Evolutionary conservation across 1,139 yeast genomes (phyloP), one percentile per base, ranked within the genome.

Genomic region (Magnusiomyces suaveolens): DNA sequence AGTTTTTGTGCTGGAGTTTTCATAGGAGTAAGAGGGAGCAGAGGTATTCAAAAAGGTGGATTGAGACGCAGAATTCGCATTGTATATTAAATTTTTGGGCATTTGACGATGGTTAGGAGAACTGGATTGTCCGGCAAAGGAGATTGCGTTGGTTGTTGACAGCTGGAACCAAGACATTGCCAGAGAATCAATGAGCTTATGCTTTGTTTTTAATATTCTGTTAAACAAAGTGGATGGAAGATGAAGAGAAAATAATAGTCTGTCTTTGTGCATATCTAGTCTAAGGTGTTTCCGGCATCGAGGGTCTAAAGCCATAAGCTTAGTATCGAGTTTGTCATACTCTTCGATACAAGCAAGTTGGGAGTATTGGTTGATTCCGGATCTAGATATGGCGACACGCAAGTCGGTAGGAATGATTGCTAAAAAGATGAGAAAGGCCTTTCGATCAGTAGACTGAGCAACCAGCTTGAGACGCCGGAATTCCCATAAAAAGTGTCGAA

Each of bases 101-200:
- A 36, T 3, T n/a, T 36, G 16, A 18, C 18, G 18, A 3, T 36
- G 41, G 41, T 36, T 10, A 18, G 18, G 18, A 3, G 18, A 36
- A 3, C 18, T 8, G 8, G 10, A 10, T 14, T 36, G 18, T 10
- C 4, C 18, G 41, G 18, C 16, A 20, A 25, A 38, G 16, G 20
- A 8, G 16, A 18, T 20, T 20, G 25, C 3, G 25, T 18, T 41
- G 23, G 12, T 41, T 18, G 25, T 41, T 41, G 25, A 41, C 12
- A 41, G 44, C 20, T 41, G 44, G 21, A 26, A n/a, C 48, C 48
- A 46, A 46, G 48, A 46, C 48, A 46, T 46, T 46, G 48, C 48
- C 6, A 46, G 33, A 16, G 48, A 46, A 26, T 46, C 48, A 24
- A 46, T 46, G 4, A 46, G 48, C 23, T 46, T 46, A 29, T 46